Base-by-base conservation (phyloP, 202 grass and related monocot genomes). In the Setaria viridis region DNA sequence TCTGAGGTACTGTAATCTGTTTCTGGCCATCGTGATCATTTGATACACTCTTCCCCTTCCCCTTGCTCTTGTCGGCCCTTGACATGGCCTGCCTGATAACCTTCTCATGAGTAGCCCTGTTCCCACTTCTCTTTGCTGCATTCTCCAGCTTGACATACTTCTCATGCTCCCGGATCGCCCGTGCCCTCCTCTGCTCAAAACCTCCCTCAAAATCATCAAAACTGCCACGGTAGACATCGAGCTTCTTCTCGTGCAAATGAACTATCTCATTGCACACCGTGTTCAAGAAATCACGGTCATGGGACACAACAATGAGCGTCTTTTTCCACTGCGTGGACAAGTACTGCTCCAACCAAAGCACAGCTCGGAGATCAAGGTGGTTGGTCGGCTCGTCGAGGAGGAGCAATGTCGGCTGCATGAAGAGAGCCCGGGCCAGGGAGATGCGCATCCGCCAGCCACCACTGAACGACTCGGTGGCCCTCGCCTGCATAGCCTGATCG, bases 291-390 rank as follows among this genome's bases (percentile, higher is more conserved):
- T 89, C 92, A 1, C 89, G 72, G 43, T 94, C 92, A 37, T 94
- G 92, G 34, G 92, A 94, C 2, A 94, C 92, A 15, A 94, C 89
- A 6, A 94, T 78, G 37, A 94, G 42, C 0, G 92, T 94, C 80
- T 91, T 94, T 76, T 89, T 94, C 89, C 89, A 94, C 55, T 91
- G 89, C 3, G 78, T 56, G 64, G 87, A 91, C 35, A 94, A 78
- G 72, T 94, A 94, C n/a, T 94, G 89, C 81, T 94, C 92, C 2
- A 94, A 34, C 92, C 92, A 94, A 1, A 94, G 80, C 17, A 94
- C 92, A 12, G 92, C 92, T 20, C 89, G 84, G 20, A 81, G 64
- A 19, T 81, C 78, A 3, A 81, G 64, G 53, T 81, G 78, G 64
- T 81, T 81, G 68, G 78, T 81, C 2, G 78, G 78, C 78, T 81